Evolutionary conservation across 2,329 filamentous ascomycete genomes (phyloP).

Genomic region (Alternaria sp.): DNA sequence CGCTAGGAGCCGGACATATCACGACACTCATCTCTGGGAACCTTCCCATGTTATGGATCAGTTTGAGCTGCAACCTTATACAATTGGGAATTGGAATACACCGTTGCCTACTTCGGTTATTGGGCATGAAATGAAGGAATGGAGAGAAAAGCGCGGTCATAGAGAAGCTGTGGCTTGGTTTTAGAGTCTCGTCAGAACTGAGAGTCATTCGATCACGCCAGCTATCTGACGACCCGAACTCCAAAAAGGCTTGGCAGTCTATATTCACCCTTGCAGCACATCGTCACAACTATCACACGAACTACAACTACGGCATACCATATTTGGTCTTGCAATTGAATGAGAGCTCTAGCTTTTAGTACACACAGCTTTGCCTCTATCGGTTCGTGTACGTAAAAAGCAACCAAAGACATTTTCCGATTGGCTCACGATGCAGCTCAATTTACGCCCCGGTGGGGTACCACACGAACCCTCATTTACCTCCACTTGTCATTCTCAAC

Average conservation of each 20-base stretch:
- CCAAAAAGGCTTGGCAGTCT: neutral
- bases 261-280: neutral
- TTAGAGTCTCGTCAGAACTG: neutral
- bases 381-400: neutral
- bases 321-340: neutral
- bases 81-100: slow-evolving; percentile 1
- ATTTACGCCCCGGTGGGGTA: neutral
- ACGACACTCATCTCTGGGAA: neutral
- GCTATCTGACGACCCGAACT: neutral
- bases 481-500: neutral
- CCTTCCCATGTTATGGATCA: neutral
- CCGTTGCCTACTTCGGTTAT: neutral
- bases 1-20: neutral
- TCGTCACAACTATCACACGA: neutral
- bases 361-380: neutral
- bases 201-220: neutral
- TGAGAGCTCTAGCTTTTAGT: neutral
- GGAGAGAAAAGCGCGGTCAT: slow-evolving; percentile 5
- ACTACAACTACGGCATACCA: neutral
- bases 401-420: neutral
- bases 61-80: neutral
- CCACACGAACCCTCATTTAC: neutral
- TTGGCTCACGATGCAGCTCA: neutral
- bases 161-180: slow-evolving; percentile 1
- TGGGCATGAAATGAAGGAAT: neutral